Percentiles rank a stretch among this genome's conserved stretches.
phyloP scores from a whole-genome alignment of 2,329 filamentous ascomycete species.

The Chalara sp. region DNA sequence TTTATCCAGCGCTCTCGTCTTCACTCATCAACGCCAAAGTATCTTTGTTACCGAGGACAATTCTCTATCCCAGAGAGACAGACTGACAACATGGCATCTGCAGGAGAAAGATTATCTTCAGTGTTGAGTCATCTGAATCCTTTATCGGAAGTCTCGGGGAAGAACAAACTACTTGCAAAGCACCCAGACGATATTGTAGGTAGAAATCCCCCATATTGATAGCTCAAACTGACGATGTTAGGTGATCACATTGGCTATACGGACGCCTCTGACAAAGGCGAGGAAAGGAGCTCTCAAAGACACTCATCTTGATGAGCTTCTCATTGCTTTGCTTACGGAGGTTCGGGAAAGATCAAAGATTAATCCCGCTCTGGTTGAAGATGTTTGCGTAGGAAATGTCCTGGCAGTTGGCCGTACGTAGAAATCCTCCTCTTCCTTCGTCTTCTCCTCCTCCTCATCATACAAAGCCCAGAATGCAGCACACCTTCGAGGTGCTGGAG shows the following conservation, averaged over 20 bases:
- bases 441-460: no score
- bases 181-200: conserved; percentile 81
- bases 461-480: no score
- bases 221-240: conserved; percentile 4
- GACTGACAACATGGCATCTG: conserved; percentile 14
- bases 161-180: conserved; percentile 59
- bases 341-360: conserved; percentile 16
- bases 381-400: conserved; percentile 84
- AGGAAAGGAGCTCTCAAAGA: conserved; percentile 93
- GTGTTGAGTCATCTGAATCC: conserved; percentile 33
- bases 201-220: conserved; percentile 29
- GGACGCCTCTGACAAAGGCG: conserved; percentile 84
- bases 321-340: conserved; percentile 69
- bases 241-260: conserved; percentile 84
- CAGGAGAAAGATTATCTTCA: conserved; percentile 22
- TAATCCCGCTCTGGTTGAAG: conserved; percentile 78
- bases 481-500: no score
- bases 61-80: background rate
- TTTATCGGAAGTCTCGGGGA: conserved; percentile 33
- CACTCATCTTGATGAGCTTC: conserved; percentile 75
- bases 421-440: no score
- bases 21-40: no score
- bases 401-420: conserved; percentile 63
- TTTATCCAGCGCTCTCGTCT: no score
- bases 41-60: no score